Conservation (phyloP, 2,329 filamentous ascomycete genomes). For the Colletotrichum lindemuthianum region DNA sequence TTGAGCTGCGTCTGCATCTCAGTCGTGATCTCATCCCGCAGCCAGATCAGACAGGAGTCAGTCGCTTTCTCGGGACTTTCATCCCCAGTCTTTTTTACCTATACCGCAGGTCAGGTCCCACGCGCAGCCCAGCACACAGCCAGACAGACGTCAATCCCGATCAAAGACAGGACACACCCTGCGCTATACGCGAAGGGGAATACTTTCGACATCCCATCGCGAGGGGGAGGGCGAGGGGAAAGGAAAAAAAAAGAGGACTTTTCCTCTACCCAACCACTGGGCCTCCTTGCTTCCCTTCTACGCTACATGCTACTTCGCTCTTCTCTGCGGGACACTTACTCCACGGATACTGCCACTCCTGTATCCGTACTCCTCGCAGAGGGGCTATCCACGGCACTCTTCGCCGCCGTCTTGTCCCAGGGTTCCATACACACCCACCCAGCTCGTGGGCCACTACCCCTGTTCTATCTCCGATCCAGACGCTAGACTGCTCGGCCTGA, state of each 20-base stretch:
- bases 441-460: conserved; percentile 27
- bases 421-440: conserved; percentile 29
- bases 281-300: conserved; percentile 16
- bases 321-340: no score
- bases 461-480: conserved; percentile 37
- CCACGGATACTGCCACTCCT: no score
- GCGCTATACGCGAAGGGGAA: conserved; percentile 34
- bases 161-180: conserved; percentile 32
- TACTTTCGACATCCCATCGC: conserved; percentile 31
- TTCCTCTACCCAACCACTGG: conserved; percentile 19
- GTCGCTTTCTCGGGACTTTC: conserved; percentile 21
- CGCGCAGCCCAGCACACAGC: conserved; percentile 28
- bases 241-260: neutral
- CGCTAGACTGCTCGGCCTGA: conserved; percentile 37
- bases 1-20: conserved; percentile 18
- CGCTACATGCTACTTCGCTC: conserved; percentile 8
- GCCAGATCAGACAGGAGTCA: conserved; percentile 35
- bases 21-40: conserved; percentile 9
- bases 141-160: conserved; percentile 31
- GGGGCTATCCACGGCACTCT: conserved; percentile 29
- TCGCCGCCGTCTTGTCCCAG: conserved; percentile 30
- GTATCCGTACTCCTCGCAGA: conserved; percentile 5
- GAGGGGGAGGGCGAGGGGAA: no score
- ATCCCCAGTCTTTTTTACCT: conserved; percentile 12
- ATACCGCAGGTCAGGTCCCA: conserved; percentile 28